Percentiles rank a stretch among this genome's conserved stretches.
Evolutionary conservation across 805 yeast species (phyloP).

Genomic region (Schizosaccharomyces cryophilus): DNA sequence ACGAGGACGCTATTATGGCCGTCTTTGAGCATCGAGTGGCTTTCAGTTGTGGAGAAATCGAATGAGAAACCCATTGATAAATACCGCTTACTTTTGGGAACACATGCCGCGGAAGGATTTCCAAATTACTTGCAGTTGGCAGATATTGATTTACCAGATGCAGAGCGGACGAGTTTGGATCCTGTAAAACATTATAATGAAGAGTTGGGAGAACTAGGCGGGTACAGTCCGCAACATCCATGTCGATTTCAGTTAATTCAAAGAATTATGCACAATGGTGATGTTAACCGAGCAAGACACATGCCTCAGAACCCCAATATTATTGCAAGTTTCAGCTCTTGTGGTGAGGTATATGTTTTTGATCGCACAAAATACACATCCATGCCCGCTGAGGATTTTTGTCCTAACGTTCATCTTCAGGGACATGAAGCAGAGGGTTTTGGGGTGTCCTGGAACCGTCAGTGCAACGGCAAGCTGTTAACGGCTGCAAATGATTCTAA

Average conservation of each 20-base stretch:
- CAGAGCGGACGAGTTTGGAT: constrained; percentile 8
- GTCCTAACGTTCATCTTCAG: constrained; percentile 28
- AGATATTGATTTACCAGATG: constrained; percentile 13
- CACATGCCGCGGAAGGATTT: constrained; percentile 35
- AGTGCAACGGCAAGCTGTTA: constrained; percentile 20
- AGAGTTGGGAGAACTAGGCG: constrained; percentile 11
- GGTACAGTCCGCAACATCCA: constrained; percentile 8
- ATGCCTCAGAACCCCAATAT: constrained; percentile 23
- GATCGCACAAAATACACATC: constrained; percentile 55
- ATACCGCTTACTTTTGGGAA: constrained; percentile 32
- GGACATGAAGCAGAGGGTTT: constrained; percentile 44
- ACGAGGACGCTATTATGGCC: constrained; percentile 41
- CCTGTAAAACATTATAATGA: constrained; percentile 9
- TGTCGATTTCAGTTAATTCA: constrained; percentile 18
- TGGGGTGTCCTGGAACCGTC: constrained; percentile 42
- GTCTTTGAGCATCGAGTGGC: constrained; percentile 33
- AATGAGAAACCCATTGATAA: constrained; percentile 12
- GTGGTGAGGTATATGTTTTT: constrained; percentile 15
- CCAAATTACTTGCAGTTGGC: constrained; percentile 24
- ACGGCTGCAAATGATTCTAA: constrained; percentile 44
- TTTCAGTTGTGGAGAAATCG: constrained; percentile 26
- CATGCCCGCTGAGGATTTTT: constrained; percentile 17
- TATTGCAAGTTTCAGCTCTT: constrained; percentile 29
- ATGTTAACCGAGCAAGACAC: constrained; percentile 35
- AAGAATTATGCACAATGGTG: constrained; percentile 39